Base-by-base conservation (phyloP, 2,329 filamentous ascomycete genomes). In the Fusarium graminum region DNA sequence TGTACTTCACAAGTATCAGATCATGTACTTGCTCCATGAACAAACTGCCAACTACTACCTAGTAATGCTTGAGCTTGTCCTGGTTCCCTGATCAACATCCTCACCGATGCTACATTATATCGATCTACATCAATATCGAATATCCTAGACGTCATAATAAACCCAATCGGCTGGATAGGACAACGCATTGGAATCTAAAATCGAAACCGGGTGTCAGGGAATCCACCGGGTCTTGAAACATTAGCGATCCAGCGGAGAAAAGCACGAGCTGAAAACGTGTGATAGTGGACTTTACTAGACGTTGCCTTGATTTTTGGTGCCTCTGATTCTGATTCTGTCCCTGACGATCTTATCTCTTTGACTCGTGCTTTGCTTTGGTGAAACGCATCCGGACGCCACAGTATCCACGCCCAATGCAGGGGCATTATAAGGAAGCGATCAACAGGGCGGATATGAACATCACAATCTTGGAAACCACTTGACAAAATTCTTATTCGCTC, bases 331-430 rank as follows among this genome's bases (percentile, higher is more conserved):
- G 68, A 41, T 61, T 56, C 65, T 59, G 68, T 71, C 69, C 70
- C 70, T 72, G 69, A 69, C 63, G 67, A 72, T 72, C 69, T 47
- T 56, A 29, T 58, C 63, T 59, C 30, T 57, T 41, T 57, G 32
- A 38, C 46, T 61, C 51, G 30, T 28, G 16, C 12, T 19, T 29
- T 34, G 34, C 43, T 42, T 52, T 68, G 49, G 45, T 72, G 70
- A 72, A 72, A 72, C 70, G 60, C 58, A 62, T 56, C 41, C 41
- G 54, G 62, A 52, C 69, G 69, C 69, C 69, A 72, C 65, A 57
- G 65, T 63, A 59, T 67, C 67, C 69, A 72, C 69, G 70, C 64
- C 56, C 59, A 42, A 72, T 46, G 69, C 69, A 72, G 69, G 69
- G 65, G 63, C 38, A 45, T 40, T 28, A 59, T 28, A 28, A 39